Percentiles rank a stretch among this genome's conserved stretches.
Evolutionary conservation across 371 early-diverging fungal genomes (phyloP).

Genomic region (Apophysomyces sp.): DNA sequence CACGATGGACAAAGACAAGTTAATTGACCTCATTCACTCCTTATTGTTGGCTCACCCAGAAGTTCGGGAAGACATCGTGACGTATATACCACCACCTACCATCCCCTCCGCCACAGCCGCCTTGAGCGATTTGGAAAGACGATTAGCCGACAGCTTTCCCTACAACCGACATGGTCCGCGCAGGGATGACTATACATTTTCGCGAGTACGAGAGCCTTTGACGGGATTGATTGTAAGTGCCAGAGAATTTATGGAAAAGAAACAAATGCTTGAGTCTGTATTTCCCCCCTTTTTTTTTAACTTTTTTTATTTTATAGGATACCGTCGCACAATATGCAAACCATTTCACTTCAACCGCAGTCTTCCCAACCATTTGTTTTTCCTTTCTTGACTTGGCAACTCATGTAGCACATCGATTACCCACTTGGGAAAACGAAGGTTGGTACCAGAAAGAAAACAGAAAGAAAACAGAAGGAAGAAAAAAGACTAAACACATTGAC

Average conservation of each 20-base stretch:
- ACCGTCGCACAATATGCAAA: constrained; percentile 80
- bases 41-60: constrained; percentile 74
- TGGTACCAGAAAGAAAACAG: neutral
- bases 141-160: constrained; percentile 76
- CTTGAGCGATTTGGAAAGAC: constrained; percentile 68
- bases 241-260: too few relatives aligned
- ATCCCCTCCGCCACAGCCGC: constrained; percentile 71
- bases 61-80: constrained; percentile 68
- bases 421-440: constrained; percentile 74
- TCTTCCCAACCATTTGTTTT: constrained; percentile 76
- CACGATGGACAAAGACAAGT: constrained; percentile 69
- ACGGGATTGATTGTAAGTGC: constrained; percentile 68
- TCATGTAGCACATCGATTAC: constrained; percentile 74
- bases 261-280: too few relatives aligned
- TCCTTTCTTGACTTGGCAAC: constrained; percentile 79
- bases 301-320: constrained; percentile 57
- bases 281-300: neutral
- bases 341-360: constrained; percentile 77
- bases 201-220: constrained; percentile 78
- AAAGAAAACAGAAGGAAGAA: neutral
- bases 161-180: constrained; percentile 81
- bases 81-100: constrained; percentile 86
- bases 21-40: constrained; percentile 69
- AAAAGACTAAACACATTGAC: neutral
- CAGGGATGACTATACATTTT: constrained; percentile 86